phyloP scores from a whole-genome alignment of 768 basidiomycete species.

The Coprinellus aureogranulatus region DNA sequence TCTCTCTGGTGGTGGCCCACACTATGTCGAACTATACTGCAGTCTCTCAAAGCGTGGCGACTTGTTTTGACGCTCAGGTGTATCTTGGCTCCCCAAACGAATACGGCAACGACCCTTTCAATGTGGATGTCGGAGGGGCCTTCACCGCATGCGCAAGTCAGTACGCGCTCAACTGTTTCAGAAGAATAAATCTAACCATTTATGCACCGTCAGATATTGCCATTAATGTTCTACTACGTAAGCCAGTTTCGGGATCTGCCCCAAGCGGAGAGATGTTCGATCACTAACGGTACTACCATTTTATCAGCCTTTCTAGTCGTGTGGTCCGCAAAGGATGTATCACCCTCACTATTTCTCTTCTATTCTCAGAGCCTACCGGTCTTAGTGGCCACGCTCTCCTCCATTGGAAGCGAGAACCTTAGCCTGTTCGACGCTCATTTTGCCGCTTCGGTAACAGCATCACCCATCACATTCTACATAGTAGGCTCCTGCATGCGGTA shows the following conservation, averaged over 20 bases:
- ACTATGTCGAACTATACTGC: background rate
- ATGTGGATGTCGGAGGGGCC: background rate
- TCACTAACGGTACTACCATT: background rate
- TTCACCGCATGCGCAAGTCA: background rate
- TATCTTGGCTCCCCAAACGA: background rate
- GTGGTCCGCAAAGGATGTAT: background rate
- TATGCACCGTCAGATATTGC: background rate
- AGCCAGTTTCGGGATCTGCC: background rate
- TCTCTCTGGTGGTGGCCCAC: too few relatives aligned
- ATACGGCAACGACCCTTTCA: background rate
- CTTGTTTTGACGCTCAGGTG: background rate
- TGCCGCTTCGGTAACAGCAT: constrained; percentile 15
- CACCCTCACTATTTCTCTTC: constrained; percentile 12
- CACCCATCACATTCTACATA: constrained; percentile 16
- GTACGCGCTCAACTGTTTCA: background rate
- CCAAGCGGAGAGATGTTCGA: too few relatives aligned
- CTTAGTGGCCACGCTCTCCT: constrained; percentile 15
- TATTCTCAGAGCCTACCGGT: constrained; percentile 17
- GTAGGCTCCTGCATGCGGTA: background rate
- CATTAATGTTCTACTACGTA: background rate
- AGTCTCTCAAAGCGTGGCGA: background rate
- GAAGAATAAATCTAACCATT: background rate
- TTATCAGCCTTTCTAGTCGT: background rate
- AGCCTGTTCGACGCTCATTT: constrained; percentile 19
- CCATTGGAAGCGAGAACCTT: constrained; percentile 11